Base-by-base conservation (phyloP, 1,139 yeast species). In the Yamadazyma kanchanaburiensis region DNA sequence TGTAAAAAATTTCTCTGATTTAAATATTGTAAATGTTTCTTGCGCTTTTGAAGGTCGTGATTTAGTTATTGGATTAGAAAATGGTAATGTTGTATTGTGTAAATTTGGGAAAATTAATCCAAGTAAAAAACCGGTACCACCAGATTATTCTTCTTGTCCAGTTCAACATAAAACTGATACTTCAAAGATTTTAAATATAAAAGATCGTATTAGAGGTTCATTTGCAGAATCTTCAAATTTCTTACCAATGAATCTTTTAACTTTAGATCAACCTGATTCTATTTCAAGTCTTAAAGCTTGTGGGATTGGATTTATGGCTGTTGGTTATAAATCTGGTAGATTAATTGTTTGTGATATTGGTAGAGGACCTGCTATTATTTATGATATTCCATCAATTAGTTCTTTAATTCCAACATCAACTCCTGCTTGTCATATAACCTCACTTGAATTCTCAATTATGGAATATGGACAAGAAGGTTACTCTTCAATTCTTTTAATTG, bases 281-380 rank as follows among this genome's bases (percentile, higher is more conserved):
- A 78, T 84, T 4, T 66, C 89, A 0, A 74, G 85, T 2, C 45
- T 89, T 28, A 70, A 71, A 33, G 73, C 84, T 54, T 80, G 89
- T 40, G 74, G 83, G 40, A 67, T 87, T 29, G 96, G 96, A 0
- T 88, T 91, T 60, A 86, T 84, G 4, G 95, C 88, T 1, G 64
- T 86, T 28, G 95, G 85, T 0, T 88, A 85, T 53, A 72, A 72
- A 28, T 74, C 81, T 10, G 98, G 98, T 15, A 70, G 78, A 24
- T 45, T 91, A 19, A 58, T 82, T 3, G 80, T 91, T 1, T 62
- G 94, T 39, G 97, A 91, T 56, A 53, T 65, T 10, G 69, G 87
- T 34, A 69, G 96, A 37, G 95, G 94, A 0, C 95, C 95, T 1
- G 87, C 88, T 0, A 65, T 86, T 3, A 83, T 89, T 18, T 74